Evolutionary conservation across 23 red algal species (phyloP), one percentile per base, ranked within the genome.

Genomic region (Gracilaria caudata): DNA sequence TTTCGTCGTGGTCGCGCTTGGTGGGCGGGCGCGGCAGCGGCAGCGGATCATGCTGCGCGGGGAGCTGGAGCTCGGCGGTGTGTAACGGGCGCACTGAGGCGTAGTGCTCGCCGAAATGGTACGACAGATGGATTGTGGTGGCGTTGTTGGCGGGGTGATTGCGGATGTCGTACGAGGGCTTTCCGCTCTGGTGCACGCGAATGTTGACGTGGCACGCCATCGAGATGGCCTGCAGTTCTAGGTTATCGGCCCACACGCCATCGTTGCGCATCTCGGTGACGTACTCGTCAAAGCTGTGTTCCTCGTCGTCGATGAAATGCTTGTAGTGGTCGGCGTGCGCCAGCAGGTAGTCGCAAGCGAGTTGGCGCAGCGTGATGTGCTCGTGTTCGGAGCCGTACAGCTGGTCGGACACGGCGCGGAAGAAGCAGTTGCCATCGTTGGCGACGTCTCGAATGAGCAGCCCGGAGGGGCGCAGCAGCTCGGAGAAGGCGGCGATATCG

Each of bases 351-450:
- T 86, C 76, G 34, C 83, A 89, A 26, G 82, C 77, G 26, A 79
- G 30, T 30, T 84, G 71, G 8, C 93, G 76, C n/a, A 83, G 73
- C 35, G 77, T 76, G 19, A 86, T 55, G 73, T 95, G 93, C 17
- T 83, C 47, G 72, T 89, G 47, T 25, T 90, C 68, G n/a, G 40
- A 73, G 32, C 93, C 93, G 32, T 79, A 95, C 4, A 95, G 51
- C 51, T 95, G 93, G 66, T 95, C 93, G 28, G 86, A 82, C 21
- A 95, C 93, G 53, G 93, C 93, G 57, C 93, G 86, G 46, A 95
- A 95, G 53, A 95, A 82, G 82, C 93, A 95, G 26, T 89, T 95
- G 3, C 93, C 93, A 86, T 95, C 93, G 59, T 83, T 78, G 19
- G 77, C 82, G 19, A 90, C 86, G 54, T 88, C 81, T 35, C 77